Evolutionary conservation across 2,329 filamentous ascomycete species (phyloP).

Genomic region (Ustilaginoidea virens): DNA sequence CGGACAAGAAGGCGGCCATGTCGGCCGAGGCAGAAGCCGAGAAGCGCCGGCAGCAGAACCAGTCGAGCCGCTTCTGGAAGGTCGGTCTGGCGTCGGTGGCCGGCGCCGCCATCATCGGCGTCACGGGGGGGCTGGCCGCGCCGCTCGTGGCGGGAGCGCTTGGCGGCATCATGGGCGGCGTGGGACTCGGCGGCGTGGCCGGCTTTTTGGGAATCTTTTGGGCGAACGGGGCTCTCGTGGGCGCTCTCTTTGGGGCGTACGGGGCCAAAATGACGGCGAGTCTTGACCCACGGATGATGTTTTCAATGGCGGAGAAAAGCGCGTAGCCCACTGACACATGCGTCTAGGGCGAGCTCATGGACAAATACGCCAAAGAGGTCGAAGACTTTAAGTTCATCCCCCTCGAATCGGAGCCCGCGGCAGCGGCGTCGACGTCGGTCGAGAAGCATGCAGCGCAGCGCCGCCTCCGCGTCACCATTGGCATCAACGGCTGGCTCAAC

Average conservation of each 20-base stretch:
- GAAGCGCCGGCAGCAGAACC: slow-evolving; percentile 56
- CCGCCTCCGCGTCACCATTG: slow-evolving; percentile 66
- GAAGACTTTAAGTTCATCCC: slow-evolving; percentile 72
- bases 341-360: slow-evolving; percentile 59
- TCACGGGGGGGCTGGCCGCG: slow-evolving; percentile 82
- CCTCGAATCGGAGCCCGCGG: slow-evolving; percentile 40
- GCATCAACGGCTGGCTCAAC: slow-evolving; percentile 75
- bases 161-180: slow-evolving; percentile 68
- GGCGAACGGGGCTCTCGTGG: slow-evolving; percentile 73
- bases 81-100: slow-evolving; percentile 79
- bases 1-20: slow-evolving; percentile 31
- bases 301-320: background rate
- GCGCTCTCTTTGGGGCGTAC: slow-evolving; percentile 77
- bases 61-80: slow-evolving; percentile 66
- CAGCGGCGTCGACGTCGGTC: too few species aligned
- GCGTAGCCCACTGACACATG: background rate
- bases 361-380: slow-evolving; percentile 74
- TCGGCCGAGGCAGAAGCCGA: slow-evolving; percentile 63
- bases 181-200: slow-evolving; percentile 73
- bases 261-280: slow-evolving; percentile 55
- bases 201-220: slow-evolving; percentile 77
- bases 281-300: background rate
- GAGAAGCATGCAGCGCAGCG: slow-evolving; percentile 17
- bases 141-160: slow-evolving; percentile 77
- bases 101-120: slow-evolving; percentile 77